These are phyloP conservation scores for Nicotiana sylvestris DNA, from an alignment of 257 asterid genomes.

Conservation along the genomic window DNA sequence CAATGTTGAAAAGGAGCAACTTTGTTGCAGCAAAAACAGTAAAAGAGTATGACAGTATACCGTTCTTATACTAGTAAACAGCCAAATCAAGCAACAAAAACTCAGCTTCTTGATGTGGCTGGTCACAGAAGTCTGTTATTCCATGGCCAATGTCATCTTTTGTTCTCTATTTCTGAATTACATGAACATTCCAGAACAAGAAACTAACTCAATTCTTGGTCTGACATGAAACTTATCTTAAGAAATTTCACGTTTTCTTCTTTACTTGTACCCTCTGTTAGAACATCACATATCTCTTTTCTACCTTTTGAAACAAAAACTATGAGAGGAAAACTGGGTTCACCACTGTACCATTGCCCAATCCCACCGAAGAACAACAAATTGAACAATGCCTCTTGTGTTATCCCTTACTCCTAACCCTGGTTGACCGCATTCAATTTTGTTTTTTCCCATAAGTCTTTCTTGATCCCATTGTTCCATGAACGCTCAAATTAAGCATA, in stretches of 20 bases:
- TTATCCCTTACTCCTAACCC: not conserved
- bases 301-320: not conserved
- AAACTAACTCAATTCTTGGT: not conserved
- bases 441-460: not conserved
- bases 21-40: not conserved
- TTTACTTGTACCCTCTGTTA: not conserved
- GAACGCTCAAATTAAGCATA: not conserved
- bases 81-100: not conserved
- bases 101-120: not conserved
- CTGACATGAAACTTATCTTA: not conserved
- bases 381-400: not conserved
- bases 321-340: not conserved
- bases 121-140: not conserved
- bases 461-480: not conserved
- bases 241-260: not conserved
- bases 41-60: not conserved
- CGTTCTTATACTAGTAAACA: not conserved
- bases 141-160: not conserved
- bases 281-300: not conserved
- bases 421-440: not conserved
- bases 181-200: not conserved
- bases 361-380: not conserved
- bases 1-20: not conserved
- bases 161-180: not conserved
- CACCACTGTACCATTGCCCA: not conserved